A percentile compares a stretch with the other conserved stretches of the same genome.
These are phyloP conservation scores for Aspergillus persii DNA, from an alignment of 2,329 filamentous ascomycete species.

Conservation along the genomic window DNA sequence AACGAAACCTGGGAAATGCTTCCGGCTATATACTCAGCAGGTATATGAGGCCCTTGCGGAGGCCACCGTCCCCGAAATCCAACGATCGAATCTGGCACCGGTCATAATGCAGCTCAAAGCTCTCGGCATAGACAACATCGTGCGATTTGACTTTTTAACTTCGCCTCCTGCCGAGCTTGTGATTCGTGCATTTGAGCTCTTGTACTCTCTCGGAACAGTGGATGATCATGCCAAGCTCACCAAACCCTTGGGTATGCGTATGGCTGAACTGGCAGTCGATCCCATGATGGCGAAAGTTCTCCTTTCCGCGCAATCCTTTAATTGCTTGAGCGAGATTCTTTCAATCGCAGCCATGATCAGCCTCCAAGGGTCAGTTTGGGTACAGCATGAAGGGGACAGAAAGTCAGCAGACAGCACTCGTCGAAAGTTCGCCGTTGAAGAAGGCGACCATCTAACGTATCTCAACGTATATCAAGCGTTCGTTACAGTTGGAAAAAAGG, in stretches of 20 bases:
- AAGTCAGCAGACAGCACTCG: conserved; percentile 71
- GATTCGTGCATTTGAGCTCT: conserved; percentile 78
- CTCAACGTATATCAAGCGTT: conserved; percentile 94
- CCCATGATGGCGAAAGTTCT: conserved; percentile 94
- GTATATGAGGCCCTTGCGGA: conserved; percentile 65
- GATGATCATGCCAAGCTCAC: conserved; percentile 91
- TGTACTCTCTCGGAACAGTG: conserved; percentile 82
- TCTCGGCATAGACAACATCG: conserved; percentile 89
- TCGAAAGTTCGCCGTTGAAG: conserved; percentile 82
- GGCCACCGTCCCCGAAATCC: conserved; percentile 82
- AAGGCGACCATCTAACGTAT: conserved; percentile 90
- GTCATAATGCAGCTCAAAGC: conserved; percentile 90
- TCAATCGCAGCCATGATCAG: conserved; percentile 94
- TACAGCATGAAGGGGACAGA: conserved; percentile 74
- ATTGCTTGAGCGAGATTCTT: conserved; percentile 79
- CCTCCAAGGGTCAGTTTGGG: conserved; percentile 77
- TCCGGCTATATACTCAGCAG: conserved; percentile 81
- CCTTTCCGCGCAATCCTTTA: conserved; percentile 70
- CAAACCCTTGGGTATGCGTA: conserved; percentile 77
- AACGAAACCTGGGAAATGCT: conserved; percentile 89
- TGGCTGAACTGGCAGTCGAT: conserved; percentile 90
- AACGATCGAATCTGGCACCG: conserved; percentile 85
- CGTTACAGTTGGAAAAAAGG: conserved; percentile 76
- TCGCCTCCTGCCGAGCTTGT: conserved; percentile 82
- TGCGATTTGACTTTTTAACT: conserved; percentile 85